A percentile compares a stretch with the other conserved stretches of the same genome.
phyloP scores from a whole-genome alignment of 2,329 filamentous ascomycete species.

The Epichloe coenophiala region DNA sequence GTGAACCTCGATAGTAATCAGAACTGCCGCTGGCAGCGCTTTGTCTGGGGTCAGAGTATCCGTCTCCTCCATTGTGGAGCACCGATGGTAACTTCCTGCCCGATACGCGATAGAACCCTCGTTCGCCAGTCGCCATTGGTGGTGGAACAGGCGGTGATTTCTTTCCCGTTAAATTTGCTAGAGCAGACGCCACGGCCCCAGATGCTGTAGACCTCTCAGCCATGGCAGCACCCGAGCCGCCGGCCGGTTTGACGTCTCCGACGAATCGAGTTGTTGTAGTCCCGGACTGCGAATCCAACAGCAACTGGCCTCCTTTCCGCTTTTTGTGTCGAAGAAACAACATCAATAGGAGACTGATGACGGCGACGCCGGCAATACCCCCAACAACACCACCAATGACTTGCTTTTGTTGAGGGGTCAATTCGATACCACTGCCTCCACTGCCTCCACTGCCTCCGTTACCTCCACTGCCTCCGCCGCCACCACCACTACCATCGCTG shows the following conservation, averaged over 20 bases:
- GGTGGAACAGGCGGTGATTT: slow-evolving; percentile 16
- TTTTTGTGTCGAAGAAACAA: slow-evolving; percentile 43
- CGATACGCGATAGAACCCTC: slow-evolving; percentile 51
- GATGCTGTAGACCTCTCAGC: slow-evolving; percentile 26
- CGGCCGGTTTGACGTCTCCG: slow-evolving; percentile 11
- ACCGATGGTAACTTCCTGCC: slow-evolving; percentile 53
- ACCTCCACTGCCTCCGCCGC: background rate
- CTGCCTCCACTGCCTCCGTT: background rate
- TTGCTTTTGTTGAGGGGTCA: slow-evolving; percentile 22
- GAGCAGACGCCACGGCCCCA: slow-evolving; percentile 30
- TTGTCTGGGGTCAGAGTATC: slow-evolving; percentile 38
- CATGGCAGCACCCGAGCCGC: slow-evolving; percentile 24
- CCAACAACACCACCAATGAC: slow-evolving; percentile 45
- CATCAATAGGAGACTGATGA: slow-evolving; percentile 40
- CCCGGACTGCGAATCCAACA: slow-evolving; percentile 26
- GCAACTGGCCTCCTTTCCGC: slow-evolving; percentile 28
- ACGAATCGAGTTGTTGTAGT: slow-evolving; percentile 7
- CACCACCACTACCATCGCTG: background rate
- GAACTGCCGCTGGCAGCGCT: slow-evolving; percentile 35
- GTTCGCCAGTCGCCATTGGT: slow-evolving; percentile 29
- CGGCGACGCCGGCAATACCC: slow-evolving; percentile 42
- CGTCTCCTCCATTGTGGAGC: slow-evolving; percentile 47
- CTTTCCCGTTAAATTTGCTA: slow-evolving; percentile 33
- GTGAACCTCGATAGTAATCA: slow-evolving; percentile 40
- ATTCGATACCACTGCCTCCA: slow-evolving; percentile 6